A percentile compares a stretch with the other conserved stretches of the same genome.
Conservation (phyloP, 306 rosid genomes). For the Vigna nakashimae region DNA sequence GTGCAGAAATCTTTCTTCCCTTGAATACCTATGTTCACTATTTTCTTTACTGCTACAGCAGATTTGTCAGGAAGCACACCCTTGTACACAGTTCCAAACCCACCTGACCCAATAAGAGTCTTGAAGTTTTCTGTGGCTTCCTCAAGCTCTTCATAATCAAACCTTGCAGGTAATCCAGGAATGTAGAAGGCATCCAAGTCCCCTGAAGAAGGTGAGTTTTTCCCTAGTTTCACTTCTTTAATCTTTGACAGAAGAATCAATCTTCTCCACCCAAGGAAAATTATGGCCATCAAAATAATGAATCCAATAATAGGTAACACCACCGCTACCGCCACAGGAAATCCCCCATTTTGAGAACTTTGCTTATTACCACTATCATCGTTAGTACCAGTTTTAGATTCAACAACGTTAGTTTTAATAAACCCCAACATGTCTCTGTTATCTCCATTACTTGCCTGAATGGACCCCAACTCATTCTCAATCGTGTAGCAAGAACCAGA, state of each 20-base stretch:
- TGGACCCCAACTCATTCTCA: constrained; percentile 71
- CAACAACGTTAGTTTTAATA: constrained; percentile 55
- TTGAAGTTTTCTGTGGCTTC: constrained; percentile 77
- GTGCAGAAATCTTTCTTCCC: constrained; percentile 92
- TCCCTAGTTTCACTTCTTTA: constrained; percentile 57
- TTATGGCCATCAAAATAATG: constrained; percentile 53
- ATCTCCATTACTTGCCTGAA: constrained; percentile 46
- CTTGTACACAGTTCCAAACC: constrained; percentile 84
- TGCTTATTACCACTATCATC: neutral
- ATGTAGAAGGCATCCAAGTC: constrained; percentile 76
- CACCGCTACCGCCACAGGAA: constrained; percentile 72
- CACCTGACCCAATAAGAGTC: constrained; percentile 85
- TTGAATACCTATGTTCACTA: constrained; percentile 72
- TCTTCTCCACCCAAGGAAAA: constrained; percentile 69
- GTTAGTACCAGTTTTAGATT: constrained; percentile 23
- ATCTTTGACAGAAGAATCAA: constrained; percentile 38
- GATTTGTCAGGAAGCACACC: constrained; percentile 75
- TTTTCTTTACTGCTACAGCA: constrained; percentile 88
- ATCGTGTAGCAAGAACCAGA: constrained; percentile 75
- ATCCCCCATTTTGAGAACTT: constrained; percentile 35
- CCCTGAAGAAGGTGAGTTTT: constrained; percentile 58
- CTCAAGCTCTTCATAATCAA: constrained; percentile 74
- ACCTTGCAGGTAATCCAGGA: constrained; percentile 92
- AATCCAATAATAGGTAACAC: constrained; percentile 65
- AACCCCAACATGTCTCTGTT: constrained; percentile 57